Percentiles rank a stretch among this genome's conserved stretches.
These are phyloP conservation scores for Hypholoma fasciculare DNA, from an alignment of 768 basidiomycete genomes.

Conservation along the genomic window DNA sequence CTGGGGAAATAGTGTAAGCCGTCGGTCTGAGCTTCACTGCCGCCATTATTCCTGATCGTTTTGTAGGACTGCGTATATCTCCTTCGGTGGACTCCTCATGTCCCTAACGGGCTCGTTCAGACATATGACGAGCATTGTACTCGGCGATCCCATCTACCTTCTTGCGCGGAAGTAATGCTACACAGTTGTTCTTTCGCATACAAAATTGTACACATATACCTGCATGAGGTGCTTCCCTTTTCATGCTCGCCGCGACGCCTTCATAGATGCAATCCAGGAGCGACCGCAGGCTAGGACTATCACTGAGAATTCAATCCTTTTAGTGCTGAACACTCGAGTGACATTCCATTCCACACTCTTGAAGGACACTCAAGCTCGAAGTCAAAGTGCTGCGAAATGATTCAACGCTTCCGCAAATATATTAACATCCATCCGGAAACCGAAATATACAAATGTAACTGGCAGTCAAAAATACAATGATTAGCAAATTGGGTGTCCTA, in stretches of 20 bases:
- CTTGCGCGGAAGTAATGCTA: conserved; percentile 73
- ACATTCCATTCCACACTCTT: too few species aligned
- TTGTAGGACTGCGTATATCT: conserved; percentile 88
- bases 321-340: too few species aligned
- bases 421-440: neutral
- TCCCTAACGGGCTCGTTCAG: conserved; percentile 91
- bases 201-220: conserved; percentile 2
- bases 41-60: conserved; percentile 11
- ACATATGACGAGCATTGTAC: conserved; percentile 88
- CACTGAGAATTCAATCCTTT: too few species aligned
- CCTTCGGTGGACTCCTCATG: conserved; percentile 95
- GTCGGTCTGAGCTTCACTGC: neutral
- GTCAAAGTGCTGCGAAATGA: neutral
- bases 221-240: neutral
- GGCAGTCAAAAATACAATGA: conserved; percentile 1
- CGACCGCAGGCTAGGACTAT: too few species aligned
- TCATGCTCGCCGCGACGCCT: too few species aligned
- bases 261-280: too few species aligned
- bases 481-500: conserved; percentile 5
- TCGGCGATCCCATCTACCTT: conserved; percentile 91
- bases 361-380: too few species aligned
- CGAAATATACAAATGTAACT: conserved; percentile 1
- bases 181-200: neutral
- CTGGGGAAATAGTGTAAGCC: conserved; percentile 80
- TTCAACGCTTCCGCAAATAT: neutral